These are phyloP conservation scores for Vararia minispora DNA, from an alignment of 768 basidiomycete genomes.

Conservation along the genomic window DNA sequence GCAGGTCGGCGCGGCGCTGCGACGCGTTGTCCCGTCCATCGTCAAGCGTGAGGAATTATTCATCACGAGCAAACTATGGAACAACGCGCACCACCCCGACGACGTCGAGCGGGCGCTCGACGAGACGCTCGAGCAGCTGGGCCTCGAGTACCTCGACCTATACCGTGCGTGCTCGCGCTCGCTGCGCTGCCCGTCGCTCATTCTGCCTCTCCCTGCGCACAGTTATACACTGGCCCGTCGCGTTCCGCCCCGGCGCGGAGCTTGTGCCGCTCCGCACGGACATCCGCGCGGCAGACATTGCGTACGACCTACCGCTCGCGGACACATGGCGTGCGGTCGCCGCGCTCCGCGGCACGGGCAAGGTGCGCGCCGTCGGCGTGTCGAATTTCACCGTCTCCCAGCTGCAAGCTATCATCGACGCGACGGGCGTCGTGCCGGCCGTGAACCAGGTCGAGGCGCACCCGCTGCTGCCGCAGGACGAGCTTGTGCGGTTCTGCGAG, in stretches of 20 bases:
- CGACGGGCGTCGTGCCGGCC: conserved; percentile 61
- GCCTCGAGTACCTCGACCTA: conserved; percentile 64
- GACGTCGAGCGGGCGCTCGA: conserved; percentile 60
- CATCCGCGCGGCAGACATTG: conserved; percentile 35
- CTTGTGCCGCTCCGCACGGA: neutral
- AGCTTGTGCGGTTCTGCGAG: neutral
- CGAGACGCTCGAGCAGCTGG: conserved; percentile 49
- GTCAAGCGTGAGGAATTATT: no score
- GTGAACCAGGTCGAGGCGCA: conserved; percentile 79
- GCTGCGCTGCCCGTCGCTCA: conserved; percentile 17
- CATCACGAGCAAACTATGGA: no score
- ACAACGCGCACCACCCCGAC: conserved; percentile 62
- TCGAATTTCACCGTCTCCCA: conserved; percentile 65
- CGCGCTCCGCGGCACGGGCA: conserved; percentile 49
- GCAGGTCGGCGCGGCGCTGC: no score
- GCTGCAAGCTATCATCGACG: conserved; percentile 53
- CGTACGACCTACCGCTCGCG: conserved; percentile 42
- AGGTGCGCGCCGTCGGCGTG: conserved; percentile 65
- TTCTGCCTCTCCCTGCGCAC: neutral
- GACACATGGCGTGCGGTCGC: conserved; percentile 80
- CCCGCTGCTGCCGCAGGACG: conserved; percentile 46
- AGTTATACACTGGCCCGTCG: conserved; percentile 2
- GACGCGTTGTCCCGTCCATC: no score
- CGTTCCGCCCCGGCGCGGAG: neutral
- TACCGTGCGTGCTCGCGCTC: conserved; percentile 51